Evolutionary conservation across 1,284 basidiomycete species (phyloP).

Genomic region (Malassezia brasiliensis): DNA sequence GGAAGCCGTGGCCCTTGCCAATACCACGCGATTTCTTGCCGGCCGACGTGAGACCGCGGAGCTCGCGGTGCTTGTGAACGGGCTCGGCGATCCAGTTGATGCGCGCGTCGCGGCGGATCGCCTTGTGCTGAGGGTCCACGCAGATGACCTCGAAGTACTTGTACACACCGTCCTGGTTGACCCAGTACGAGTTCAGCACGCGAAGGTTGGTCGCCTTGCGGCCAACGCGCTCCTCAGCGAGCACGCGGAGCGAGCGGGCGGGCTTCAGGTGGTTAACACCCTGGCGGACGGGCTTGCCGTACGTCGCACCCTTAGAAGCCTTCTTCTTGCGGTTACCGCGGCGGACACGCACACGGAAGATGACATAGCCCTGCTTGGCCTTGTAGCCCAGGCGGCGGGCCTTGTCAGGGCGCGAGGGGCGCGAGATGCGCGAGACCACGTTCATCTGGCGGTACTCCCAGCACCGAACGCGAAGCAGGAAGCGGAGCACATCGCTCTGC

Average conservation of each 20-base stretch:
- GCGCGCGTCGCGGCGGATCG: conserved; percentile 80
- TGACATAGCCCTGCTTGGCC: conserved; percentile 96
- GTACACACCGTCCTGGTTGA: conserved; percentile 99
- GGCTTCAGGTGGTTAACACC: conserved; percentile 99
- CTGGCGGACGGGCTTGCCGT: conserved; percentile 97
- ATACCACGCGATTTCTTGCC: conserved; percentile 63
- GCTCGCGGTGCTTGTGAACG: conserved; percentile 96
- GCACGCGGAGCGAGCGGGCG: conserved; percentile 83
- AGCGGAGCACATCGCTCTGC: conserved; percentile 93
- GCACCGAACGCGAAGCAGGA: conserved; percentile 96
- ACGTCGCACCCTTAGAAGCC: conserved; percentile 91
- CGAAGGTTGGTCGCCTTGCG: conserved; percentile 90
- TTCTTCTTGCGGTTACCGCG: conserved; percentile 99
- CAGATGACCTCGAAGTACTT: conserved; percentile 99
- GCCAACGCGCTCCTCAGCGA: conserved; percentile 96
- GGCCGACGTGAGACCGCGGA: conserved; percentile 88
- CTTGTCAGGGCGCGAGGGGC: conserved; percentile 97
- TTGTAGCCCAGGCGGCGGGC: conserved; percentile 98
- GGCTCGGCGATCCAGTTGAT: conserved; percentile 99
- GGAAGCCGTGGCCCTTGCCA: conserved; percentile 90
- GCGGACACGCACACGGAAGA: conserved; percentile 95
- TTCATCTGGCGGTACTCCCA: conserved; percentile 87
- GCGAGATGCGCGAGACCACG: conserved; percentile 93
- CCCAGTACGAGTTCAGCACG: conserved; percentile 90
- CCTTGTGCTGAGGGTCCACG: conserved; percentile 86